These are phyloP conservation scores for Penicillium sp. DNA, from an alignment of 2,329 filamentous ascomycete species.

Conservation along the genomic window DNA sequence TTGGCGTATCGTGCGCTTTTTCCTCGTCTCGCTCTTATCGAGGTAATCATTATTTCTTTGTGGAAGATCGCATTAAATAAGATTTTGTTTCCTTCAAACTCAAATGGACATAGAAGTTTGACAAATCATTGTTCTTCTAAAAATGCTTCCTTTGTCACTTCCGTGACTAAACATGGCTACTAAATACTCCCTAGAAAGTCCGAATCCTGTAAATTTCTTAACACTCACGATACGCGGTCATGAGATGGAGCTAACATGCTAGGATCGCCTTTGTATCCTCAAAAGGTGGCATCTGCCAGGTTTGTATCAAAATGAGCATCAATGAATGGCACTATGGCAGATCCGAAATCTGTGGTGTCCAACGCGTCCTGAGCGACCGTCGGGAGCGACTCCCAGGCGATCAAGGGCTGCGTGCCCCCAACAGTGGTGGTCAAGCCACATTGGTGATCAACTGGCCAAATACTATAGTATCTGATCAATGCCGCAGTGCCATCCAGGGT, in stretches of 20 bases:
- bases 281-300: conserved; percentile 40
- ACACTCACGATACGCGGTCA: neutral
- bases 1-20: no score
- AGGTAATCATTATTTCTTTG: no score
- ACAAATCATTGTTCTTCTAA: no score
- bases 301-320: conserved; percentile 49
- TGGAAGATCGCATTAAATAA: no score
- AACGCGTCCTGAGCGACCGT: conserved; percentile 43
- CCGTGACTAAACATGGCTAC: no score
- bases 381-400: conserved; percentile 52
- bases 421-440: conserved; percentile 41
- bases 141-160: no score
- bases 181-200: no score
- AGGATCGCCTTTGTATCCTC: neutral
- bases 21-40: no score
- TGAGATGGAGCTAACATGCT: neutral
- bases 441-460: conserved; percentile 51
- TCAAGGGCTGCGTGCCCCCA: conserved; percentile 47
- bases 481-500: conserved; percentile 45
- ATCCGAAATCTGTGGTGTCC: conserved; percentile 47
- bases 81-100: no score
- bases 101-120: no score
- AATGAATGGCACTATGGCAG: conserved; percentile 49
- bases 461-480: conserved; percentile 50
- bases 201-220: neutral